Conservation (phyloP, 768 basidiomycete genomes). For the Tremella fuciformis region DNA sequence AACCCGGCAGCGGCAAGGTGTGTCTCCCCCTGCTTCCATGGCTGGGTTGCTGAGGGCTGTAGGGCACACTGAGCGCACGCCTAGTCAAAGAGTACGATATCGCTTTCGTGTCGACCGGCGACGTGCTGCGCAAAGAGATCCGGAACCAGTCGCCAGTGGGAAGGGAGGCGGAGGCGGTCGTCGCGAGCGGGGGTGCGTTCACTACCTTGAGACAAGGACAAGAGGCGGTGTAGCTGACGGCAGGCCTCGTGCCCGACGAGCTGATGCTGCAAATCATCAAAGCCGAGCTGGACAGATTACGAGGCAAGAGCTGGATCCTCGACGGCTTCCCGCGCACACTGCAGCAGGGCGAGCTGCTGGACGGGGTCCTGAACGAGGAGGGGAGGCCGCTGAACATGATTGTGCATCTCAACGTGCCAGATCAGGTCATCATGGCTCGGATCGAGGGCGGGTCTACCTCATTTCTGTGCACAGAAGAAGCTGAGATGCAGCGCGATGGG, state of each 20-base stretch:
- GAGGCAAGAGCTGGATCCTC: conserved; percentile 52
- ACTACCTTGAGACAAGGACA: background rate
- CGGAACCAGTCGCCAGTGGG: conserved; percentile 45
- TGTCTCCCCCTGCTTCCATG: background rate
- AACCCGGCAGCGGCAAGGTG: conserved; percentile 50
- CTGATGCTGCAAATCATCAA: conserved; percentile 51
- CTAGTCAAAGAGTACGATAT: conserved; percentile 51
- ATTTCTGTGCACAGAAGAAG: background rate
- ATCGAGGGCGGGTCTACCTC: conserved; percentile 45
- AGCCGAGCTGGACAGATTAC: conserved; percentile 47
- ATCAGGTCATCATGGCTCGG: conserved; percentile 50
- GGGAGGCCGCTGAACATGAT: conserved; percentile 52
- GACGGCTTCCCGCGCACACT: conserved; percentile 53
- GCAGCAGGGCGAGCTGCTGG: conserved; percentile 50
- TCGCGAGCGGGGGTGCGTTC: conserved; percentile 49
- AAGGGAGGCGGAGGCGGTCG: conserved; percentile 46
- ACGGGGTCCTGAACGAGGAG: conserved; percentile 34
- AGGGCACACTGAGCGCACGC: conserved; percentile 46
- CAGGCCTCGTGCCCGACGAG: conserved; percentile 50
- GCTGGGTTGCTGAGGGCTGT: conserved; percentile 6
- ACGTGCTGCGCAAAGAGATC: conserved; percentile 52
- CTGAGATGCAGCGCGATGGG: conserved; percentile 47
- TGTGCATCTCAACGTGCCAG: conserved; percentile 52
- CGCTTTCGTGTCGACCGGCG: conserved; percentile 52
- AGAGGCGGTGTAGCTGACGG: conserved; percentile 3